Percentiles rank a stretch among this genome's conserved stretches.
phyloP scores from a whole-genome alignment of 371 early-diverging fungal species.

The Mucor circinelloides region DNA sequence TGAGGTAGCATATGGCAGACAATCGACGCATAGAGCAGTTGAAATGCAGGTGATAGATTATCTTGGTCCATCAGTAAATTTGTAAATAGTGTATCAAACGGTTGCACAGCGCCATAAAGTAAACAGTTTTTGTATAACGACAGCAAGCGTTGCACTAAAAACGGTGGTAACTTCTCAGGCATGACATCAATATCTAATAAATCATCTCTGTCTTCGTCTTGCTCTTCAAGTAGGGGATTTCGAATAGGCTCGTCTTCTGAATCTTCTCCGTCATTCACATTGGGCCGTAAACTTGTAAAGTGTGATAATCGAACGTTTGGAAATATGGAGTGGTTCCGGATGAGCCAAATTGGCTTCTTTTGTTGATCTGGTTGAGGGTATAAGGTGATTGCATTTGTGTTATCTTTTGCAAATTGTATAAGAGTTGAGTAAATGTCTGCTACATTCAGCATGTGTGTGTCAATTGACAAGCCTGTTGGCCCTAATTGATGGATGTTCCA shows the following conservation, averaged over 20 bases:
- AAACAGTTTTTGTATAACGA: conserved; percentile 41
- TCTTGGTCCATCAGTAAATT: conserved; percentile 18
- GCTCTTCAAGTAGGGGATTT: conserved; percentile 5
- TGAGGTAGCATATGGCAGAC: conserved; percentile 48
- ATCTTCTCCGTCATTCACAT: conserved; percentile 10
- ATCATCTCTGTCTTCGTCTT: conserved; percentile 7
- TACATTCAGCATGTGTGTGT: conserved; percentile 43
- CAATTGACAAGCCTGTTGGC: conserved; percentile 35
- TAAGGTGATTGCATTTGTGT: conserved; percentile 18
- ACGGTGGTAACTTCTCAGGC: conserved; percentile 9
- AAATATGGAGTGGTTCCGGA: conserved; percentile 43
- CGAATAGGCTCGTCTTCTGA: conserved; percentile 4
- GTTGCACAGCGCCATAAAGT: conserved; percentile 43
- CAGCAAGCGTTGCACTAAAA: conserved; percentile 19
- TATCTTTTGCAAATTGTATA: conserved; percentile 48
- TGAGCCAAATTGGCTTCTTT: conserved; percentile 32
- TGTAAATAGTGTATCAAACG: conserved; percentile 29
- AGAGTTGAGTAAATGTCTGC: conserved; percentile 42
- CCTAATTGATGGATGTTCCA: conserved; percentile 29
- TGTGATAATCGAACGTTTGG: conserved; percentile 41
- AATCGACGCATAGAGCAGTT: conserved; percentile 36
- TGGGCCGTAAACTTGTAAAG: conserved; percentile 44
- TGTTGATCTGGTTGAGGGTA: conserved; percentile 16
- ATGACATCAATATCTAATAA: neutral
- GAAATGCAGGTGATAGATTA: conserved; percentile 21